These are phyloP conservation scores for Lactarius indigo DNA, from an alignment of 768 basidiomycete genomes.

Conservation along the genomic window DNA sequence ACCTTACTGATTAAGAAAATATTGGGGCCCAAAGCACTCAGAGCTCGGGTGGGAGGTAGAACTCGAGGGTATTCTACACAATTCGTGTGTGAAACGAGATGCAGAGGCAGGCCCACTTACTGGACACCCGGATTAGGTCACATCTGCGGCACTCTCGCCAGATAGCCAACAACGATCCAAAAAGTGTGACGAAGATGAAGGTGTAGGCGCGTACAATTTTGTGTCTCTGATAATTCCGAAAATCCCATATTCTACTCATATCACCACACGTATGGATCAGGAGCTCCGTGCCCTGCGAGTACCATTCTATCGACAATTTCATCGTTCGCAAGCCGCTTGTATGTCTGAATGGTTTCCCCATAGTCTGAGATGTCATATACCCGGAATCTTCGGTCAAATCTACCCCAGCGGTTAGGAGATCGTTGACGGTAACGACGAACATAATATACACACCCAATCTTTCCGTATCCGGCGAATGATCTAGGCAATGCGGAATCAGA, in stretches of 20 bases:
- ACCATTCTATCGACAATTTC: constrained; percentile 62
- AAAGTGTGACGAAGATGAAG: not conserved
- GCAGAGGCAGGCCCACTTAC: too few species aligned
- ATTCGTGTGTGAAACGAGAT: too few species aligned
- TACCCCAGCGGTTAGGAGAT: constrained; percentile 29
- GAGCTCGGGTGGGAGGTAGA: too few species aligned
- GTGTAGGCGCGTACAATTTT: not conserved
- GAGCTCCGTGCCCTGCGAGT: constrained; percentile 49
- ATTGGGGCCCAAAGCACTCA: too few species aligned
- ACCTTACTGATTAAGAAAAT: too few species aligned
- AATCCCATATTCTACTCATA: not conserved
- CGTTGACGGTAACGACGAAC: constrained; percentile 11
- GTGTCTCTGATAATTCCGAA: not conserved
- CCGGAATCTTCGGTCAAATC: constrained; percentile 89
- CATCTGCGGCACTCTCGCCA: too few species aligned
- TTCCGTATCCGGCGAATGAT: constrained; percentile 81
- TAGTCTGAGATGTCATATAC: constrained; percentile 84
- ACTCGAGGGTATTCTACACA: too few species aligned
- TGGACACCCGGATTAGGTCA: too few species aligned
- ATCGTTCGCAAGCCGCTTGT: constrained; percentile 76
- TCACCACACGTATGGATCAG: constrained; percentile 23
- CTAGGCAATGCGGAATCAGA: constrained; percentile 33
- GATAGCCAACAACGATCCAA: too few species aligned
- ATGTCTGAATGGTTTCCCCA: constrained; percentile 88
- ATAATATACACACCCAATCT: constrained; percentile 52